A percentile compares a stretch with the other conserved stretches of the same genome.
Evolutionary conservation across 108 stramenopile genomes (phyloP).

Genomic region (Poteriospumella lacustris): DNA sequence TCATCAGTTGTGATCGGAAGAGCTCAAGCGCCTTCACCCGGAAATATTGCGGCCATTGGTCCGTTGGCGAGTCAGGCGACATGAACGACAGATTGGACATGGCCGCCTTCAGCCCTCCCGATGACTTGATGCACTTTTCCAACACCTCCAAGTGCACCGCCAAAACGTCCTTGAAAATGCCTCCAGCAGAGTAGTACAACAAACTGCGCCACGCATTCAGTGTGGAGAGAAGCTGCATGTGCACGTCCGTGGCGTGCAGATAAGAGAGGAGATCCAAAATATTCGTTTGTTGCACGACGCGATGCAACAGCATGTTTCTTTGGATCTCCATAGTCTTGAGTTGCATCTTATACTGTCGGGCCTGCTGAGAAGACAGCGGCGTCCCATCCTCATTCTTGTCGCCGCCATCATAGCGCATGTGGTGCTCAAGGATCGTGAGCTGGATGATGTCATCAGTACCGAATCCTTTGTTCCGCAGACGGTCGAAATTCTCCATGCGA

Average conservation of each 20-base stretch:
- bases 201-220: not conserved
- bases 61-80: not conserved
- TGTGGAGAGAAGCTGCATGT: not conserved
- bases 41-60: not conserved
- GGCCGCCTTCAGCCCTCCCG: not conserved
- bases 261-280: not conserved
- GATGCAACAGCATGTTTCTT: not conserved
- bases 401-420: not conserved
- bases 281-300: not conserved
- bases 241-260: not conserved
- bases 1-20: not conserved
- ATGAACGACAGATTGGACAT: not conserved
- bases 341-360: not conserved
- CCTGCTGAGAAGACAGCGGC: not conserved
- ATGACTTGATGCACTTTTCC: not conserved
- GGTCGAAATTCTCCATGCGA: not conserved
- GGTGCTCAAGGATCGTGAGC: not conserved
- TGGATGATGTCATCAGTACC: not conserved
- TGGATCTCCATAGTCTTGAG: not conserved
- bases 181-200: not conserved
- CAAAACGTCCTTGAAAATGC: not conserved
- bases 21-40: not conserved
- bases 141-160: not conserved
- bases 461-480: not conserved
- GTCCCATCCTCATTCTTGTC: not conserved